Base-by-base conservation (phyloP, 805 yeast genomes). In the Dipodascopsis uninucleata region DNA sequence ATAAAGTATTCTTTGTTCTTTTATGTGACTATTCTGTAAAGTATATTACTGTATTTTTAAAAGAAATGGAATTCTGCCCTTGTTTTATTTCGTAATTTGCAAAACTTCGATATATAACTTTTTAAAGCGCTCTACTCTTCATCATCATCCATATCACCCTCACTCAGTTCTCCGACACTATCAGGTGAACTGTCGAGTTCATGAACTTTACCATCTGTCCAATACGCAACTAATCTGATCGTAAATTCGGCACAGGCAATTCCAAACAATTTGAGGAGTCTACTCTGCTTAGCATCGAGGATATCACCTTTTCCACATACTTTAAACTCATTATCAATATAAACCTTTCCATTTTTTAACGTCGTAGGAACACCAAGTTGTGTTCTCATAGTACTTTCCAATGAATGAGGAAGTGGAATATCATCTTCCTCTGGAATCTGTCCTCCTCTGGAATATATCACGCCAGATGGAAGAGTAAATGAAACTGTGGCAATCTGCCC, bases 401-500 rank as follows among this genome's bases (percentile, higher is more conserved):
- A 75, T 4, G 97, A 87, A 64, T 93, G 98, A 9, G 94, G 82
- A 85, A 93, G 81, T 58, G 97, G 96, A 17, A 93, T 88, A 66
- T 93, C 99, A 55, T 93, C 97, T 62, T 88, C 97, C 20, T 64
- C 68, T 24, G 96, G 75, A 40, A 89, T 71, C 68, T 86, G 94
- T 18, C 98, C 98, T 59, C 96, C 99, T 64, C 96, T 82, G 17
- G 97, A 85, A 66, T 87, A 89, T 6, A 93, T 82, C 41, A 87
- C 75, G 37, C 99, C 99, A 49, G 74, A 87, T 23, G 98, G 97
- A 45, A 93, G 75, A 4, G 78, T 75, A 68, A 93, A 89, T 39
- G 84, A 78, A 49, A 90, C 71, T 44, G 97, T 94, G 9, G 96
- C 76, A 57, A 67, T 79, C 29, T 87, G 75, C 53, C 95, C 95